Conservation (phyloP, 2,329 filamentous ascomycete species). For the Aspergillus sp. region DNA sequence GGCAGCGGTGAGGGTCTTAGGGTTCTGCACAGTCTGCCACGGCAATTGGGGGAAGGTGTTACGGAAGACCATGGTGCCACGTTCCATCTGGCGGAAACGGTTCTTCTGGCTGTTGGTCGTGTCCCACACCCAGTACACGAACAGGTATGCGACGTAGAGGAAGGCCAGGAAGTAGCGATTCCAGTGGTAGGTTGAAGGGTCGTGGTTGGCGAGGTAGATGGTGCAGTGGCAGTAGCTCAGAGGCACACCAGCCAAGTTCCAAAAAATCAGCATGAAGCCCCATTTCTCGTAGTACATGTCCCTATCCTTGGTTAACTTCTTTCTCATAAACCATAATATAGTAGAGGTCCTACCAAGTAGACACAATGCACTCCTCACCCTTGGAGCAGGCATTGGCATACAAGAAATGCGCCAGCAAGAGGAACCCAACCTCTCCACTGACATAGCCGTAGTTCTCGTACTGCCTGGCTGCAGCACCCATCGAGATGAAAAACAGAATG, state of each 20-base stretch:
- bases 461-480: conserved; percentile 71
- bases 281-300: conserved; percentile 97
- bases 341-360: conserved; percentile 59
- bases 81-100: conserved; percentile 74
- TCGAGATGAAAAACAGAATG: conserved; percentile 72
- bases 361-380: conserved; percentile 83
- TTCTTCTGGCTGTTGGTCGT: conserved; percentile 92
- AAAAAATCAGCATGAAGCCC: conserved; percentile 97
- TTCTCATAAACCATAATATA: background rate
- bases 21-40: conserved; percentile 76
- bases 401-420: conserved; percentile 83
- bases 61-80: conserved; percentile 61
- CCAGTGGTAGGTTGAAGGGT: conserved; percentile 70
- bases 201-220: conserved; percentile 78
- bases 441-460: conserved; percentile 82
- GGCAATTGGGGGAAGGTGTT: conserved; percentile 86
- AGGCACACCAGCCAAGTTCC: conserved; percentile 88
- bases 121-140: conserved; percentile 88
- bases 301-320: conserved; percentile 35
- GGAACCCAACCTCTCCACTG: conserved; percentile 73
- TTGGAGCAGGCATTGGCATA: conserved; percentile 91
- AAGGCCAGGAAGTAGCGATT: conserved; percentile 59
- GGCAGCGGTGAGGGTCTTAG: conserved; percentile 65
- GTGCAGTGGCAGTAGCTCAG: conserved; percentile 92
- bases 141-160: conserved; percentile 66